phyloP scores from a whole-genome alignment of 2,329 filamentous ascomycete genomes.

The Iodosphaeria phyllophila region DNA sequence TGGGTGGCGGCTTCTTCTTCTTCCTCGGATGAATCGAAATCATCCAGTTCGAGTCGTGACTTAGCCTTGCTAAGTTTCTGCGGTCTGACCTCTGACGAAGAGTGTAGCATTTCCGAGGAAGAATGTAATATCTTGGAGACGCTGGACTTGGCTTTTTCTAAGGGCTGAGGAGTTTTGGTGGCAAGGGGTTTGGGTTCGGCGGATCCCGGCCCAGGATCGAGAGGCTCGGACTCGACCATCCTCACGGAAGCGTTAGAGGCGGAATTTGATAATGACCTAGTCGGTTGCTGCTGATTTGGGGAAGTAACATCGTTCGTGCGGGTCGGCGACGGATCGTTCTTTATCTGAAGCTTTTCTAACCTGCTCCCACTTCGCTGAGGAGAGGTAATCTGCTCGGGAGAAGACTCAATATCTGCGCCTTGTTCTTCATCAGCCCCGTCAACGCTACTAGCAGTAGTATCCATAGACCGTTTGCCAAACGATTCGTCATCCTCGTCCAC shows the following conservation, averaged over 20 bases:
- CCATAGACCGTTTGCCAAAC: slow-evolving; percentile 42
- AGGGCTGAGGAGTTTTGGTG: background rate
- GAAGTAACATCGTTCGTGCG: slow-evolving; percentile 32
- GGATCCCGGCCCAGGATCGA: slow-evolving; percentile 15
- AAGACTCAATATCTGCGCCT: slow-evolving; percentile 26
- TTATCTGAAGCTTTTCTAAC: slow-evolving; percentile 47
- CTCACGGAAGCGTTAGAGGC: slow-evolving; percentile 36
- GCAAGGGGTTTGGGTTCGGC: too few relatives aligned
- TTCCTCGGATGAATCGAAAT: slow-evolving; percentile 42
- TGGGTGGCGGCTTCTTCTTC: slow-evolving; percentile 16
- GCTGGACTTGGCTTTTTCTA: background rate
- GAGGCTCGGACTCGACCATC: slow-evolving; percentile 34
- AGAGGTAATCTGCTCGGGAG: slow-evolving; percentile 23
- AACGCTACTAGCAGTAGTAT: slow-evolving; percentile 20
- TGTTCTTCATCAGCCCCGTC: slow-evolving; percentile 24
- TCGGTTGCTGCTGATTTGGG: too few relatives aligned
- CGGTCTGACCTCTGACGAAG: slow-evolving; percentile 34
- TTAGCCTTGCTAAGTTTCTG: slow-evolving; percentile 40
- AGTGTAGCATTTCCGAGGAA: too few relatives aligned
- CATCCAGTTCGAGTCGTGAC: slow-evolving; percentile 47
- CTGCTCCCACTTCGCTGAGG: slow-evolving; percentile 44
- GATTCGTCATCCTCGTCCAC: slow-evolving; percentile 40
- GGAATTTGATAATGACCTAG: slow-evolving; percentile 21
- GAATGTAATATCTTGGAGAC: slow-evolving; percentile 24
- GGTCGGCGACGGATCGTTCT: slow-evolving; percentile 26